These are phyloP conservation scores for Trichoderma atroviride DNA, from an alignment of 2,329 filamentous ascomycete species.

Conservation along the genomic window DNA sequence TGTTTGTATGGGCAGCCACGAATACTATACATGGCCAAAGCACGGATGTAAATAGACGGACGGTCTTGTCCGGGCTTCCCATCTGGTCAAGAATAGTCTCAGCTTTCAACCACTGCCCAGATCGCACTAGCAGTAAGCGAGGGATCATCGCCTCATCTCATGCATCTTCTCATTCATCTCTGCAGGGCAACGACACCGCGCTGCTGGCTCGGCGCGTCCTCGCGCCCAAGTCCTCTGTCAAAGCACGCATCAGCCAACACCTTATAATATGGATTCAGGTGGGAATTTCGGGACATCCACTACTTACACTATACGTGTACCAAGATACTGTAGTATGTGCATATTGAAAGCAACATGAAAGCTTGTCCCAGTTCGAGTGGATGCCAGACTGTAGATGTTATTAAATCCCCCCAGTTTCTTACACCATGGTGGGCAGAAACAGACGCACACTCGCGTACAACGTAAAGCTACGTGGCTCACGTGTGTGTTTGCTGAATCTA, in stretches of 20 bases:
- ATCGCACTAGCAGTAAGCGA: constrained; percentile 18
- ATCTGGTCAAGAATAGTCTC: neutral
- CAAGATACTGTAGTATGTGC: neutral
- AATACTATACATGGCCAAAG: neutral
- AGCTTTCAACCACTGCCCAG: constrained; percentile 11
- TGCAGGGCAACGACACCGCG: constrained; percentile 1
- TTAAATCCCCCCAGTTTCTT: neutral
- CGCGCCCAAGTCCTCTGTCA: constrained; percentile 2
- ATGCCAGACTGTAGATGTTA: neutral
- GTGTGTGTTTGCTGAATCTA: neutral
- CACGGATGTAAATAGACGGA: neutral
- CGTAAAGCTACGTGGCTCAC: neutral
- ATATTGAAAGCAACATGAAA: neutral
- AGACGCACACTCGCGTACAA: neutral
- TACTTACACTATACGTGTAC: neutral
- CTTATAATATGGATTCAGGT: constrained; percentile 4
- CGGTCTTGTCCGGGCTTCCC: neutral
- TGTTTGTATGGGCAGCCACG: neutral
- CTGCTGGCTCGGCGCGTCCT: constrained; percentile 17
- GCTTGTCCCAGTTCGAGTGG: neutral
- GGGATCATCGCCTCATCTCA: constrained; percentile 20
- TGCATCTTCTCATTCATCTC: neutral
- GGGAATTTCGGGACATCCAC: neutral
- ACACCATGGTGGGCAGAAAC: neutral
- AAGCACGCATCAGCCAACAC: neutral